Percentiles rank a stretch among this genome's conserved stretches.
Evolutionary conservation across 2,329 filamentous ascomycete genomes (phyloP).

Genomic region (Beauveria brongniartii): DNA sequence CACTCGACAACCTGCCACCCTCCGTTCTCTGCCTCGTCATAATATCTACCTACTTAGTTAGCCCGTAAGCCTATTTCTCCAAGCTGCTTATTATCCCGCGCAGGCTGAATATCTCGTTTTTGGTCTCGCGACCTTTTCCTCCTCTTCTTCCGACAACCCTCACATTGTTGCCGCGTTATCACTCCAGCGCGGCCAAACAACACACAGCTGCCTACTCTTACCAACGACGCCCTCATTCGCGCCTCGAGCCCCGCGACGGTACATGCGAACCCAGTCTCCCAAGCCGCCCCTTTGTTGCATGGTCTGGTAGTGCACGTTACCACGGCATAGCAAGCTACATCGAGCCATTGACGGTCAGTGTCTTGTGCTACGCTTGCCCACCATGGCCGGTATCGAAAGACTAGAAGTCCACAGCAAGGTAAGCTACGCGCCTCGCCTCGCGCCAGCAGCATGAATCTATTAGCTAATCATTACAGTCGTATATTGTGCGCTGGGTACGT

Average conservation of each 20-base stretch:
- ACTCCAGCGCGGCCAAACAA: neutral
- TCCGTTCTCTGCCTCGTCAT: neutral
- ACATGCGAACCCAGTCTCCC: neutral
- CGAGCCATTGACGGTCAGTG: neutral
- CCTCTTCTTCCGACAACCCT: neutral
- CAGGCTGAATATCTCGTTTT: neutral
- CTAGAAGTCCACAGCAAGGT: conserved; percentile 97
- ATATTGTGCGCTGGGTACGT: conserved; percentile 95
- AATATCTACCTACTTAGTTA: neutral
- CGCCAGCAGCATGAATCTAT: neutral
- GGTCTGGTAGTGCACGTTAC: neutral
- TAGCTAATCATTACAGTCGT: conserved; percentile 57
- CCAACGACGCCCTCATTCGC: neutral
- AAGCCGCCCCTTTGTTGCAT: neutral
- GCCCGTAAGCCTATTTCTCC: neutral
- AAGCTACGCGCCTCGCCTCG: conserved; percentile 16
- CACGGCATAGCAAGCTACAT: neutral
- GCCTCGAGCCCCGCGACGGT: neutral
- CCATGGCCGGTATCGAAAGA: conserved; percentile 92
- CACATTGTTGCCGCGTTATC: neutral
- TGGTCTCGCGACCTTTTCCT: neutral
- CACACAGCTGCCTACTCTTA: neutral
- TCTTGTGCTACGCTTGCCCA: conserved; percentile 11
- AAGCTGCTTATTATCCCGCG: neutral
- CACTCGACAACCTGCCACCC: neutral